Evolutionary conservation across 768 basidiomycete genomes (phyloP).

Genomic region (Leccinum incarnatum): DNA sequence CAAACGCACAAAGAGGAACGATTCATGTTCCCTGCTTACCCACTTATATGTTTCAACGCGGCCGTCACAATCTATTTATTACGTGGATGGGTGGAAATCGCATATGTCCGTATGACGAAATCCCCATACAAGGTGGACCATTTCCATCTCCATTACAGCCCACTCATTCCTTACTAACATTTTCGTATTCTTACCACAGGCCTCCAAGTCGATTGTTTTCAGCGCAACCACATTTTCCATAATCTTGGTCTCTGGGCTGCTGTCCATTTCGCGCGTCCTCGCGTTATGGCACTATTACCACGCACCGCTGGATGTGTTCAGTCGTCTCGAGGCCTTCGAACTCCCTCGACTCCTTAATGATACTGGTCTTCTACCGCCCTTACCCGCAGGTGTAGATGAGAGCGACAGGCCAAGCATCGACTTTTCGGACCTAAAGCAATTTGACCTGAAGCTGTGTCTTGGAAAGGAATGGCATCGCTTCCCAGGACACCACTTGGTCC

Average conservation of each 20-base stretch:
- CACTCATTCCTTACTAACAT: conserved; percentile 1
- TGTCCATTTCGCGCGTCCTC: conserved; percentile 78
- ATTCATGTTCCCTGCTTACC: conserved; percentile 97
- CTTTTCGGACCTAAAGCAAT: conserved; percentile 60
- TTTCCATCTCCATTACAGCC: background rate
- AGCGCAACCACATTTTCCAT: conserved; percentile 70
- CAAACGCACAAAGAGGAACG: conserved; percentile 98
- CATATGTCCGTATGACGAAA: conserved; percentile 70
- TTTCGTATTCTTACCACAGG: conserved; percentile 42
- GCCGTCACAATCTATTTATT: conserved; percentile 83
- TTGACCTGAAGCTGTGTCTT: conserved; percentile 77
- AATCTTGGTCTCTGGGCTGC: conserved; percentile 56
- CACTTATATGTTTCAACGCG: conserved; percentile 90
- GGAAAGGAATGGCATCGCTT: conserved; percentile 98
- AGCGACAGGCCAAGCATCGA: conserved; percentile 52
- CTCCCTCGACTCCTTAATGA: conserved; percentile 78
- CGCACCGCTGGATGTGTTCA: conserved; percentile 72
- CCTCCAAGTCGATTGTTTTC: conserved; percentile 74
- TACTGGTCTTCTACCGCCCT: conserved; percentile 58
- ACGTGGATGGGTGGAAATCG: conserved; percentile 81
- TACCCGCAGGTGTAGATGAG: conserved; percentile 42
- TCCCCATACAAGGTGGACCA: conserved; percentile 79
- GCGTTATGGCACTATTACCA: conserved; percentile 91
- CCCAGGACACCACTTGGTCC: conserved; percentile 86
- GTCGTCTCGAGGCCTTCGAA: conserved; percentile 72